Percentiles rank a stretch among this genome's conserved stretches.
Evolutionary conservation across 345 rosid genomes (phyloP).

Genomic region (Aquilaria yunnanensis): DNA sequence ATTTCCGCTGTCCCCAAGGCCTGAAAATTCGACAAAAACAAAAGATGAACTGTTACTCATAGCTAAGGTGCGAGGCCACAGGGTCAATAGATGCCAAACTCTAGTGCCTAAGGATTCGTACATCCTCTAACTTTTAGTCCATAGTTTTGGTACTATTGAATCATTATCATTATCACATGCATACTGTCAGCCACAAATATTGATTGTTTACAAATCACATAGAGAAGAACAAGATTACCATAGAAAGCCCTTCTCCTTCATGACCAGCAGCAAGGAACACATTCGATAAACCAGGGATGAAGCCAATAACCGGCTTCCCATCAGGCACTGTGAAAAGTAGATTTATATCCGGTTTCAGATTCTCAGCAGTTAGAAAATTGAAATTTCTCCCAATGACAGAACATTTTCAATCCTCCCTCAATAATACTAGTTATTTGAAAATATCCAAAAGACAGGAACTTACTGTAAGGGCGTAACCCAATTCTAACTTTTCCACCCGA

Average conservation of each 20-base stretch:
- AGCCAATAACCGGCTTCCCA: constrained; percentile 81
- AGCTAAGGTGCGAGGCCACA: not conserved
- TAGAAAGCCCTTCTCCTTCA: constrained; percentile 86
- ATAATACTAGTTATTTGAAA: not conserved
- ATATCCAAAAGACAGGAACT: constrained; percentile 20
- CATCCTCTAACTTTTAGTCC: no score
- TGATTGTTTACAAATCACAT: not conserved
- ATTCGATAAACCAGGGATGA: constrained; percentile 61
- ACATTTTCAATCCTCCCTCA: not conserved
- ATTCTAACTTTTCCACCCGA: constrained; percentile 68
- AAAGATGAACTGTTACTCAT: not conserved
- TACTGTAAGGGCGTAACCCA: constrained; percentile 95
- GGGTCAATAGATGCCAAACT: not conserved
- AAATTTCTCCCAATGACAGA: not conserved
- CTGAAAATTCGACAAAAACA: constrained; percentile 35
- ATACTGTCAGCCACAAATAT: no score
- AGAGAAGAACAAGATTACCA: constrained; percentile 44
- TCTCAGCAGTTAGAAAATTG: not conserved
- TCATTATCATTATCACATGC: no score
- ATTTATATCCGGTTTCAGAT: constrained; percentile 6
- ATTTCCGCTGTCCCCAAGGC: constrained; percentile 91
- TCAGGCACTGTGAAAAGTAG: constrained; percentile 64
- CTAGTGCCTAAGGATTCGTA: not conserved
- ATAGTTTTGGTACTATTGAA: no score
- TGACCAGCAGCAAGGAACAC: constrained; percentile 83